Conservation (phyloP, 208 protist genomes). For the Leishmania aethiopica region DNA sequence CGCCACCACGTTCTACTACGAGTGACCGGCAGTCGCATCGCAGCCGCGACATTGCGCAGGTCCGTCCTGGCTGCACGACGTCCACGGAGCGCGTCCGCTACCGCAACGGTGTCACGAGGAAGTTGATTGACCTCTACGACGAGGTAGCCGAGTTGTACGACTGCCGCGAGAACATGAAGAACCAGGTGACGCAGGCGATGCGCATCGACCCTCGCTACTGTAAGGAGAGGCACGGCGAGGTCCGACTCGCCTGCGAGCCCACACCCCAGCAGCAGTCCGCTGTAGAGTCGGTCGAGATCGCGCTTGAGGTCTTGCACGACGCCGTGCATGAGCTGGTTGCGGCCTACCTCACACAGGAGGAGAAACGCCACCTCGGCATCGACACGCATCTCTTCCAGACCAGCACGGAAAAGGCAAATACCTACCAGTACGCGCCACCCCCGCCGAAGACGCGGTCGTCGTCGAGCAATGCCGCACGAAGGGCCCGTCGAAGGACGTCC, state of each 20-base stretch:
- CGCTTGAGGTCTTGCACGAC: constrained; percentile 44
- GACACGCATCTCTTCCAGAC: constrained; percentile 83
- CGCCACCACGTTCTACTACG: neutral
- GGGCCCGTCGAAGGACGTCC: neutral
- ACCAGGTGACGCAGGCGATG: constrained; percentile 64
- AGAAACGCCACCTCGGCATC: constrained; percentile 82
- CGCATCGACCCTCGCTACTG: constrained; percentile 66
- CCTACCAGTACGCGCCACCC: constrained; percentile 66
- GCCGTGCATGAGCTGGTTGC: constrained; percentile 67
- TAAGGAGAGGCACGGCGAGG: constrained; percentile 42
- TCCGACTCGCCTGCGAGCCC: constrained; percentile 43
- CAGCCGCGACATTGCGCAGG: constrained; percentile 15
- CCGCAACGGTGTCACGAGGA: constrained; percentile 56
- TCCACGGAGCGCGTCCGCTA: constrained; percentile 38
- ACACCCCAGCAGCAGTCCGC: constrained; percentile 60
- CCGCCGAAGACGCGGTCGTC: neutral
- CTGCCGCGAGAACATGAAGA: constrained; percentile 46
- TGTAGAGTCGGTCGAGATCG: constrained; percentile 38
- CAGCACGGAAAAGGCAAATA: constrained; percentile 37
- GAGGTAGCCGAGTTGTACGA: constrained; percentile 53
- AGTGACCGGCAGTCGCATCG: neutral
- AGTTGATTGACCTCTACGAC: constrained; percentile 64
- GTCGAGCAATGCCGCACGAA: neutral
- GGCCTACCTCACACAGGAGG: constrained; percentile 67
- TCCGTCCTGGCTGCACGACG: constrained; percentile 26